Evolutionary conservation across 1,284 basidiomycete genomes (phyloP).

Genomic region (Trichosporon inkin): DNA sequence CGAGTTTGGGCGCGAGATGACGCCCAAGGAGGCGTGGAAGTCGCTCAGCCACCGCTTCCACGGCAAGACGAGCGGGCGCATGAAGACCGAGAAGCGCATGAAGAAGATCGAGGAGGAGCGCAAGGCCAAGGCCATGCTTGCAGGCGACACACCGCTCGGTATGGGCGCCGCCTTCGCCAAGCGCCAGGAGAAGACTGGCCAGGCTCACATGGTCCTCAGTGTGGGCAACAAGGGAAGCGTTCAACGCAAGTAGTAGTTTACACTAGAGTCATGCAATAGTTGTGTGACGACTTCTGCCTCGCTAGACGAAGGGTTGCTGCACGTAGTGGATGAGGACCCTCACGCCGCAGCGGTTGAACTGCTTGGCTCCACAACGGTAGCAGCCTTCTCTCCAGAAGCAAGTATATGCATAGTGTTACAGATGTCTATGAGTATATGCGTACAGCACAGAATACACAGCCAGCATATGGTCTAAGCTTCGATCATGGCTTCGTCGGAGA

Average conservation of each 20-base stretch:
- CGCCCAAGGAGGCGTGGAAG: constrained; percentile 96
- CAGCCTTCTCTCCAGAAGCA: too few species aligned
- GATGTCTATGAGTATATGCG: constrained; percentile 6
- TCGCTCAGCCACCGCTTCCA: constrained; percentile 92
- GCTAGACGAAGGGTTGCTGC: too few species aligned
- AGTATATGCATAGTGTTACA: constrained; percentile 2
- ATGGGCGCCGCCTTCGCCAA: constrained; percentile 88
- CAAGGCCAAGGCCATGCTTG: constrained; percentile 83
- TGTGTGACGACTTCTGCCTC: too few species aligned
- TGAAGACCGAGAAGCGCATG: constrained; percentile 89
- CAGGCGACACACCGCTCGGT: constrained; percentile 85
- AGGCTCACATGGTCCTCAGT: constrained; percentile 88
- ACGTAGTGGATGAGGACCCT: too few species aligned
- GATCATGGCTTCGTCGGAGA: constrained; percentile 38
- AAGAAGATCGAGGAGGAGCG: constrained; percentile 92
- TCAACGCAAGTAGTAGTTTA: constrained; percentile 13
- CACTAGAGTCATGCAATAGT: neutral
- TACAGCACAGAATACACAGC: constrained; percentile 22
- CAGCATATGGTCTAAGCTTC: constrained; percentile 83
- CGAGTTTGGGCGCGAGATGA: constrained; percentile 75
- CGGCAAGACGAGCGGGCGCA: constrained; percentile 86
- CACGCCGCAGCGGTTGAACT: too few species aligned
- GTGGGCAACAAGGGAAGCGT: constrained; percentile 87
- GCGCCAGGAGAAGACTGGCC: constrained; percentile 83
- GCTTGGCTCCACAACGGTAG: too few species aligned